Conservation (phyloP, 345 rosid species). For the Boechera retrofracta region DNA sequence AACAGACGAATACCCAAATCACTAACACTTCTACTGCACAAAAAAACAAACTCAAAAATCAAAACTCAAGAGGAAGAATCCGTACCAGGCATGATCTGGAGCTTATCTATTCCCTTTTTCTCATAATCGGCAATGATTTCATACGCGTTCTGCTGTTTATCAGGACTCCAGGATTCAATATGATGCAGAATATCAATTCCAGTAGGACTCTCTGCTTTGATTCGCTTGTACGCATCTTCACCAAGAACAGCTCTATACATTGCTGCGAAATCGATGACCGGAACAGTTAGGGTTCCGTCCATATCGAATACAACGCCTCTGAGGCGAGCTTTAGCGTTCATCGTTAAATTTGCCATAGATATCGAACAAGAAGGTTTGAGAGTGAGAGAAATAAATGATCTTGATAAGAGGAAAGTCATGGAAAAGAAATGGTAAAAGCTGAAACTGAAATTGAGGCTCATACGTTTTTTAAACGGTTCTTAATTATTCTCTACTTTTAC, state of each 20-base stretch:
- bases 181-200: conserved; percentile 87
- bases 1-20: background rate
- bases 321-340: conserved; percentile 52
- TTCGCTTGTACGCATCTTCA: conserved; percentile 67
- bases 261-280: conserved; percentile 87
- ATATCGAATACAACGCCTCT: conserved; percentile 78
- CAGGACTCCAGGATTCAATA: conserved; percentile 75
- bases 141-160: conserved; percentile 62
- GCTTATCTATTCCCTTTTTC: conserved; percentile 74
- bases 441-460: conserved; percentile 5
- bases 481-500: conserved; percentile 23
- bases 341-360: conserved; percentile 33
- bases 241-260: conserved; percentile 89
- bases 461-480: conserved; percentile 25
- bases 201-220: conserved; percentile 68
- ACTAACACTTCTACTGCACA: conserved; percentile 22
- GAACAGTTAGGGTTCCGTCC: conserved; percentile 94
- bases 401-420: conserved; percentile 42
- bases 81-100: conserved; percentile 94
- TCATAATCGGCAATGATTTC: conserved; percentile 74
- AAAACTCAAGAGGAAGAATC: background rate
- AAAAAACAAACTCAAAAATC: background rate
- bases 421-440: conserved; percentile 3
- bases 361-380: conserved; percentile 41
- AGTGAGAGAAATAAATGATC: conserved; percentile 38